Conservation (phyloP, 2,329 filamentous ascomycete species). For the Orbilia ellipsospora region DNA sequence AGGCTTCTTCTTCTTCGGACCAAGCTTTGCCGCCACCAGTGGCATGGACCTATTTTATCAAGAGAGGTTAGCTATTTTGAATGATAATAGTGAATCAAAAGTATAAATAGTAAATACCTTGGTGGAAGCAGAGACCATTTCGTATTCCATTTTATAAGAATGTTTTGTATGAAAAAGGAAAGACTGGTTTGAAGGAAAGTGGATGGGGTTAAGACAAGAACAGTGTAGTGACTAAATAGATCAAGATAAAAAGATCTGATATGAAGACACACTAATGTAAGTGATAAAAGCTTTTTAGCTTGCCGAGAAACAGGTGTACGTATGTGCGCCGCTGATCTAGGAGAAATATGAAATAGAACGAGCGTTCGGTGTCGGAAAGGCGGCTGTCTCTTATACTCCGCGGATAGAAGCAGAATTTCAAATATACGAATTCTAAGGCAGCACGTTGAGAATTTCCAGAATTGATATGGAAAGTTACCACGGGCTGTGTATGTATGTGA, state of each 20-base stretch:
- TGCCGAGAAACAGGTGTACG: slow-evolving; percentile 36
- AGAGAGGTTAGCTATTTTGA: slow-evolving; percentile 26
- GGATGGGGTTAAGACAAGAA: slow-evolving; percentile 8
- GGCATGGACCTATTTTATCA: slow-evolving; percentile 56
- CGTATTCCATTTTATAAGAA: slow-evolving; percentile 47
- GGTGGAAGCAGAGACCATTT: slow-evolving; percentile 31
- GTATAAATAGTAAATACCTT: slow-evolving; percentile 31
- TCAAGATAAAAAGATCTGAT: slow-evolving; percentile 23
- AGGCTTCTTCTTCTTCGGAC: slow-evolving; percentile 89
- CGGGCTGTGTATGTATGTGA: slow-evolving; percentile 26
- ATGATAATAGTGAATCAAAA: slow-evolving; percentile 4
- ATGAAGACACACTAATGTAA: slow-evolving; percentile 15
- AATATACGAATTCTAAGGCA: slow-evolving; percentile 37
- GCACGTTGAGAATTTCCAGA: slow-evolving; percentile 47
- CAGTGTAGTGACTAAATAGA: slow-evolving; percentile 33
- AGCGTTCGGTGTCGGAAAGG: slow-evolving; percentile 33
- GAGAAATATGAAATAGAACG: slow-evolving; percentile 19
- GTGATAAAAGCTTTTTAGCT: slow-evolving; percentile 23
- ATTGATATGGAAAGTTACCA: slow-evolving; percentile 22
- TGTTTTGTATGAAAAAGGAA: slow-evolving; percentile 1
- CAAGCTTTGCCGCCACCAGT: slow-evolving; percentile 80
- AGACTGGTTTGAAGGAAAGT: slow-evolving; percentile 4
- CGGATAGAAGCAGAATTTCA: slow-evolving; percentile 38
- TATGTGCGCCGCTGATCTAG: slow-evolving; percentile 45
- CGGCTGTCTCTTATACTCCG: slow-evolving; percentile 47